Conservation (phyloP, 225 moss, liverwort and hornwort species). For the Takakia lepidozioides region DNA sequence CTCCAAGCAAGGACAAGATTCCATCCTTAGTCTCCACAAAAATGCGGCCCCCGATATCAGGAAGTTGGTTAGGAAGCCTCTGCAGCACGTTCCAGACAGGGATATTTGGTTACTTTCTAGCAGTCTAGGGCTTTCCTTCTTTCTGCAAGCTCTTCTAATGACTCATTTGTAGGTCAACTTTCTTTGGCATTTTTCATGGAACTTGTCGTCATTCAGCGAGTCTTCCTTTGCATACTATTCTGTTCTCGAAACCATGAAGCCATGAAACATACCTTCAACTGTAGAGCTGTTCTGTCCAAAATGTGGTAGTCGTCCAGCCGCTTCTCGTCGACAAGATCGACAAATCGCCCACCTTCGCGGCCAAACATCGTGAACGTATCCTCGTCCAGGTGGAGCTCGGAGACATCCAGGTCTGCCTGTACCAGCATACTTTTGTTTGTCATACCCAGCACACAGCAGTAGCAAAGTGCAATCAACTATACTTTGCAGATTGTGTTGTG, state of each 20-base stretch:
- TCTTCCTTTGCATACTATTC: too few relatives aligned
- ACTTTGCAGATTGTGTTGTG: too few relatives aligned
- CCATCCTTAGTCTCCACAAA: conserved; percentile 95
- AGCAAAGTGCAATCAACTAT: too few relatives aligned
- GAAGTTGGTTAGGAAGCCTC: conserved; percentile 62
- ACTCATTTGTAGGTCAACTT: too few relatives aligned
- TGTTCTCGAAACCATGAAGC: too few relatives aligned
- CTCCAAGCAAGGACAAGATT: conserved; percentile 65
- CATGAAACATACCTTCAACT: conserved; percentile 55
- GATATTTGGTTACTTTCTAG: too few relatives aligned
- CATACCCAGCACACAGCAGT: too few relatives aligned
- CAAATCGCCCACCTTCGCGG: conserved; percentile 62
- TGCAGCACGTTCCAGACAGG: too few relatives aligned
- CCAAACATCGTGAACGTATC: conserved; percentile 74
- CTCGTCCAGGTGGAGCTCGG: conserved; percentile 84
- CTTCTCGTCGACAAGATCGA: conserved; percentile 69
- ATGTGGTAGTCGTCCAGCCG: conserved; percentile 84
- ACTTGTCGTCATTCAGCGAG: too few relatives aligned
- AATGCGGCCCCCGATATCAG: conserved; percentile 66
- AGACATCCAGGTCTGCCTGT: conserved; percentile 62
- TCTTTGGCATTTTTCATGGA: too few relatives aligned
- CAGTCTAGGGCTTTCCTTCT: too few relatives aligned
- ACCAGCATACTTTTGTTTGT: not conserved
- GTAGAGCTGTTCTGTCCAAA: conserved; percentile 66
- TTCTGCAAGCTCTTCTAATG: too few relatives aligned